Base-by-base conservation (phyloP, 192 early-diverging fungal species). In the Backusella tuberculispora region DNA sequence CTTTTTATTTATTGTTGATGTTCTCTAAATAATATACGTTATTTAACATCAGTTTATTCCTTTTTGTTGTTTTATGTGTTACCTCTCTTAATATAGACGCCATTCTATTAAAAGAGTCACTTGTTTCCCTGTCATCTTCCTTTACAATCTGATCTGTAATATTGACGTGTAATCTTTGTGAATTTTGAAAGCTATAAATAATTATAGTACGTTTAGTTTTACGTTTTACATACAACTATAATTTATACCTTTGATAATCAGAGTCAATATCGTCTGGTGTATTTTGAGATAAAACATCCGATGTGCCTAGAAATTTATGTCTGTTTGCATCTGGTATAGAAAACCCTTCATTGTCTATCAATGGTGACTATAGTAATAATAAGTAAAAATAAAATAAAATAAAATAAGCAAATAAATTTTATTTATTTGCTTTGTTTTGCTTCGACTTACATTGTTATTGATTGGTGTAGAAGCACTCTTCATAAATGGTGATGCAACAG, bases 181-280 rank as follows among this genome's bases (percentile, higher is more conserved):
- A 42, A n/a, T 42, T 14, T 15, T 67, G 37, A 41, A 67, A 40
- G 37, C 65, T 67, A 67, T 4, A 9, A n/a, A 66, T 10, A 67
- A 1, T n/a, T 19, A 67, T 7, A 34, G 2, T 34, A 34, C 2
- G 29, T 34, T 34, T 34, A 34, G 29, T 34, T 34, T 34, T 34
- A 34, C 2, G 29, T 34, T 34, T 34, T 34, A 34, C 29, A 34
- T 34, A 34, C 29, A 34, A 34, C 29, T 34, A 34, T 34, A 34
- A 1, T 12, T 66, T 41, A 40, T 67, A 67, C 66, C 66, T 67
- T 67, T 67, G 66, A 40, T 42, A 41, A 13, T 67, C 66, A n/a
- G 66, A 67, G 19, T 43, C 40, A 38, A 67, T 6, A 10, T 67
- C 66, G 0, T 67, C 66, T 40, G 66, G 42, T 12, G 53, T 56